Conservation (phyloP, 2,329 filamentous ascomycete species). For the Cladosporium sp. region DNA sequence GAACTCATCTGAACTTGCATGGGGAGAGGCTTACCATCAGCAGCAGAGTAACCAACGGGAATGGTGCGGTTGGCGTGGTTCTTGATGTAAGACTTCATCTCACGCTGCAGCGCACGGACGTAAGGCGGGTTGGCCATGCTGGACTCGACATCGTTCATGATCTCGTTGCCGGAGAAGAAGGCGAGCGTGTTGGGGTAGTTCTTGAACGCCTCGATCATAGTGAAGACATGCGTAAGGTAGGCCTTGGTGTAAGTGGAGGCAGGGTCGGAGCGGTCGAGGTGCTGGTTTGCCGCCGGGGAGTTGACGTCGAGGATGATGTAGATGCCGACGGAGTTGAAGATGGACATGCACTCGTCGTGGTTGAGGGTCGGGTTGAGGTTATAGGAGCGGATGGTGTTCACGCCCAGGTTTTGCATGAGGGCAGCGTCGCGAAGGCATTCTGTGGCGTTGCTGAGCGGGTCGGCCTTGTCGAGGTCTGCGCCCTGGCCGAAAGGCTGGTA, state of each 20-base stretch:
- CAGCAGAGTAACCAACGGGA: conserved; percentile 63
- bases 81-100: conserved; percentile 62
- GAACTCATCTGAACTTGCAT: neutral
- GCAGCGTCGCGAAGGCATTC: conserved; percentile 57
- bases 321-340: conserved; percentile 61
- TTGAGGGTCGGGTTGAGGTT: conserved; percentile 54
- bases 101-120: conserved; percentile 57
- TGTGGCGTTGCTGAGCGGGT: conserved; percentile 53
- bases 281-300: conserved; percentile 51
- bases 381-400: conserved; percentile 61
- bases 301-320: conserved; percentile 63
- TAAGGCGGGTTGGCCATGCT: conserved; percentile 50
- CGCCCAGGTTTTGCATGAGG: conserved; percentile 53
- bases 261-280: conserved; percentile 51
- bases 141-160: conserved; percentile 56
- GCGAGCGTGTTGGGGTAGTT: conserved; percentile 58
- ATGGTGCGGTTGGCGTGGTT: conserved; percentile 52
- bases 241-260: conserved; percentile 48
- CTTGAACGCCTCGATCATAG: conserved; percentile 61
- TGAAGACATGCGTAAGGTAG: conserved; percentile 55
- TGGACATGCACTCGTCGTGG: conserved; percentile 56
- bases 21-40: conserved; percentile 43
- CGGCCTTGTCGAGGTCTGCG: conserved; percentile 47
- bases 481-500: conserved; percentile 58
- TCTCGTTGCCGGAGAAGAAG: conserved; percentile 64